Conservation (phyloP, 2,329 filamentous ascomycete species). For the Dothidotthia symphoricarpi region DNA sequence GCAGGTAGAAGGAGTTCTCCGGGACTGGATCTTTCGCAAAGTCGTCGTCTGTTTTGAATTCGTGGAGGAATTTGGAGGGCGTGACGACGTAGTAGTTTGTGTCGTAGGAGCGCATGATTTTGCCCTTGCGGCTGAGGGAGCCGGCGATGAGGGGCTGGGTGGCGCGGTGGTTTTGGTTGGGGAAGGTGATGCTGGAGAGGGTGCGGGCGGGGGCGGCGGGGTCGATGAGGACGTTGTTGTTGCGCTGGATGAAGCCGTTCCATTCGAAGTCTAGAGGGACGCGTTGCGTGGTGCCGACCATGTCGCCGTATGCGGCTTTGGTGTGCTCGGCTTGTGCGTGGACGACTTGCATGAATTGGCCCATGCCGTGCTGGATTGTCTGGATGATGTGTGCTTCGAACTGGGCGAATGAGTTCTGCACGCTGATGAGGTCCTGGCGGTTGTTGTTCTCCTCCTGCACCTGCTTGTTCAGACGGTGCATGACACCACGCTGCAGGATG, state of each 20-base stretch:
- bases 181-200: conserved; percentile 73
- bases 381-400: conserved; percentile 86
- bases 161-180: conserved; percentile 80
- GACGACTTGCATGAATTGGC: conserved; percentile 77
- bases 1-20: conserved; percentile 86
- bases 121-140: conserved; percentile 83
- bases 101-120: conserved; percentile 78
- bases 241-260: conserved; percentile 76
- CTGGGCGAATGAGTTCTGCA: conserved; percentile 84
- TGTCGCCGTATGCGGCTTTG: conserved; percentile 77
- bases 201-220: conserved; percentile 71
- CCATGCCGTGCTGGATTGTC: conserved; percentile 78
- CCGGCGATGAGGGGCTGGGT: conserved; percentile 86
- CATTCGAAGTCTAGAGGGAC: conserved; percentile 88
- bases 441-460: conserved; percentile 95
- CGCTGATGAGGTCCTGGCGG: conserved; percentile 81
- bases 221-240: conserved; percentile 71
- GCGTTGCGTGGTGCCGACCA: conserved; percentile 71
- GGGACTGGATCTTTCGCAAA: conserved; percentile 71
- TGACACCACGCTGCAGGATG: conserved; percentile 74
- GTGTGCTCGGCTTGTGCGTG: conserved; percentile 79
- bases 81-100: conserved; percentile 89
- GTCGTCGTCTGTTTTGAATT: conserved; percentile 90
- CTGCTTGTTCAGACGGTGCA: conserved; percentile 85
- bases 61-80: conserved; percentile 83